Evolutionary conservation across 768 basidiomycete species (phyloP), one percentile per base, ranked within the genome.

Genomic region (Thelephora ganbajun): DNA sequence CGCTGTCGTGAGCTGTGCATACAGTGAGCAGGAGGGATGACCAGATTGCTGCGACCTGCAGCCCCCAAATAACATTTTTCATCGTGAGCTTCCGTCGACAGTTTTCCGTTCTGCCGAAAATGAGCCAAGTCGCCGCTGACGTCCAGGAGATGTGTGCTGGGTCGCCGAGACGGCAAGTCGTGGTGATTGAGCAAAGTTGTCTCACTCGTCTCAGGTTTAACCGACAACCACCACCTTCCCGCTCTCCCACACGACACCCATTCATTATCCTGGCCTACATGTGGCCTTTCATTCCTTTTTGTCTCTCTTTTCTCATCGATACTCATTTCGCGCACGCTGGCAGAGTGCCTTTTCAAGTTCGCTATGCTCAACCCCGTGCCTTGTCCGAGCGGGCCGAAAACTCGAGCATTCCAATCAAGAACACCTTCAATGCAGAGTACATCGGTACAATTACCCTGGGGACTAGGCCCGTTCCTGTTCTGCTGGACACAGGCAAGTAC

Each of bases 401-500:
- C 49, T 44, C 51, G 33, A 36, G 45, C 14, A 53, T 79, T 3
- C 66, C 76, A 13, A 63, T 86, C 22, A 64, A 64, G 20, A 81
- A 87, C 63, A 78, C 73, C 0, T 77, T 76, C 53, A 86, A 88
- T 65, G 69, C 77, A 0, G 77, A 84, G 56, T 88, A 88, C 57
- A 75, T 80, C 44, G 67, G 73, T 35, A 85, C 83, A 56, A 70
- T 88, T 52, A 82, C 80, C 13, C 63, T 88, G 37, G 80, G 75
- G 13, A 80, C 80, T 14, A 62, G 62, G 18, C 56, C 64, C 3
- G 64, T 82, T 52, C 68, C 71, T 19, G 80, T 87, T 45, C 66
- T 84, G 55, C 61, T 88, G 46, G 85, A 88, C 58, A 86, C 83
- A 6, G 85, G 85, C 63, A 87, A 84, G 83, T 80, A 51, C 14